phyloP scores from a whole-genome alignment of 2,329 filamentous ascomycete species.

The Fulvia fulva region DNA sequence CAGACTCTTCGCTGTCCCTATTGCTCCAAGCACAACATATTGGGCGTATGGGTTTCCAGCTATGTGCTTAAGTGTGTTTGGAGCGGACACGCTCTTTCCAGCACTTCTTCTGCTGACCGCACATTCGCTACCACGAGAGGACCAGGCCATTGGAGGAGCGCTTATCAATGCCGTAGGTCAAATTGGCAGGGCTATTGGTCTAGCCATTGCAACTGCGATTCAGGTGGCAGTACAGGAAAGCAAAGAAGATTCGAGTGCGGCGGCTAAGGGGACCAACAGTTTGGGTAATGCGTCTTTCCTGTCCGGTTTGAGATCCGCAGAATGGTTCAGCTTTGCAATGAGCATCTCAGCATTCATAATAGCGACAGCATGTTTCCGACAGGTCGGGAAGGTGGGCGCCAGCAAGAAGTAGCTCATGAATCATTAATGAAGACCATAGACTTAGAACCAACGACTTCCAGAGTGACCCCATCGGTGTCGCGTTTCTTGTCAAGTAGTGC shows the following conservation, averaged over 20 bases:
- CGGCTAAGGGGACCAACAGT: constrained; percentile 27
- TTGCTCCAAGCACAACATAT: constrained; percentile 58
- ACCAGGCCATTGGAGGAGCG: constrained; percentile 65
- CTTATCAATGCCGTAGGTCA: constrained; percentile 65
- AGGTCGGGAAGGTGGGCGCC: constrained; percentile 28
- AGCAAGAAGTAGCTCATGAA: constrained; percentile 16
- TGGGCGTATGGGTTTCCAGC: constrained; percentile 65
- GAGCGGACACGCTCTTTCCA: constrained; percentile 64
- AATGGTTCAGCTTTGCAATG: constrained; percentile 41
- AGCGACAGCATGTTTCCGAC: constrained; percentile 32
- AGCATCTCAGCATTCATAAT: constrained; percentile 33
- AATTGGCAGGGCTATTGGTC: constrained; percentile 61
- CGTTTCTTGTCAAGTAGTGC: not conserved
- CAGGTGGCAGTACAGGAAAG: constrained; percentile 54
- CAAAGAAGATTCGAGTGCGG: constrained; percentile 32
- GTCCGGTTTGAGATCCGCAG: constrained; percentile 36
- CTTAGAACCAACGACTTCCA: not conserved
- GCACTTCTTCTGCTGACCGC: constrained; percentile 64
- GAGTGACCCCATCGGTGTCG: not conserved
- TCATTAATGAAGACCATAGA: not conserved
- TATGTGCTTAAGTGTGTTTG: constrained; percentile 62
- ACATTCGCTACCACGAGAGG: constrained; percentile 56
- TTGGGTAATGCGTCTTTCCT: constrained; percentile 32
- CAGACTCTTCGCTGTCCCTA: constrained; percentile 61
- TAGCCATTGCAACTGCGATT: constrained; percentile 62